Conservation (phyloP, 2,329 filamentous ascomycete genomes). For the Venturia oleaginea region DNA sequence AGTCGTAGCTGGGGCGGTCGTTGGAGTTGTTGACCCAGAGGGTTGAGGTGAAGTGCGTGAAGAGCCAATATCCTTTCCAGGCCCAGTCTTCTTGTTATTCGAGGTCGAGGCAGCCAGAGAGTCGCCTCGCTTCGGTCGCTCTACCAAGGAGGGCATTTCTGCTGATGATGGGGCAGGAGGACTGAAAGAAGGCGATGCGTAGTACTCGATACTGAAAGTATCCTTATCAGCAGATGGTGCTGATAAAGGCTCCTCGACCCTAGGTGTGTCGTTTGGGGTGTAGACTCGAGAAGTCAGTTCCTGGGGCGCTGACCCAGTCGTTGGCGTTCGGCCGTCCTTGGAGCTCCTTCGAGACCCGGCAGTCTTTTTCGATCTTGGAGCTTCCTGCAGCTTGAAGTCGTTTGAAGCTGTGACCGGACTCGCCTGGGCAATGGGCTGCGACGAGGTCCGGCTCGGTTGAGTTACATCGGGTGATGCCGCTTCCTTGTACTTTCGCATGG, state of each 20-base stretch:
- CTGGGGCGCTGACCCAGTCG: neutral
- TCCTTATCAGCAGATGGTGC: constrained; percentile 21
- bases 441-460: neutral
- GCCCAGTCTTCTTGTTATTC: constrained; percentile 39
- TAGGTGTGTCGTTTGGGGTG: constrained; percentile 23
- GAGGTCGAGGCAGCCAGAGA: constrained; percentile 38
- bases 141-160: constrained; percentile 20
- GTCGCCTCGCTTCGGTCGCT: constrained; percentile 49
- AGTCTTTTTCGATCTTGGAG: constrained; percentile 55
- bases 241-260: constrained; percentile 22
- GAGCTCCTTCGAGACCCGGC: constrained; percentile 17
- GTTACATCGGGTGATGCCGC: constrained; percentile 9
- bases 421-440: neutral
- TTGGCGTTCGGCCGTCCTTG: neutral
- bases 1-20: constrained; percentile 18
- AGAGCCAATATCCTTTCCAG: constrained; percentile 54
- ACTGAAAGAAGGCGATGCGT: constrained; percentile 12
- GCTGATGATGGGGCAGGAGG: neutral
- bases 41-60: constrained; percentile 17
- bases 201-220: constrained; percentile 21
- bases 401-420: constrained; percentile 20
- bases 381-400: constrained; percentile 69
- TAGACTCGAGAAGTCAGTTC: constrained; percentile 12
- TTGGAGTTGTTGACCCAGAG: constrained; percentile 34
- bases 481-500: constrained; percentile 40